These are phyloP conservation scores for Eragrostis curvula DNA, from an alignment of 176 grass and related monocot genomes.

Conservation along the genomic window DNA sequence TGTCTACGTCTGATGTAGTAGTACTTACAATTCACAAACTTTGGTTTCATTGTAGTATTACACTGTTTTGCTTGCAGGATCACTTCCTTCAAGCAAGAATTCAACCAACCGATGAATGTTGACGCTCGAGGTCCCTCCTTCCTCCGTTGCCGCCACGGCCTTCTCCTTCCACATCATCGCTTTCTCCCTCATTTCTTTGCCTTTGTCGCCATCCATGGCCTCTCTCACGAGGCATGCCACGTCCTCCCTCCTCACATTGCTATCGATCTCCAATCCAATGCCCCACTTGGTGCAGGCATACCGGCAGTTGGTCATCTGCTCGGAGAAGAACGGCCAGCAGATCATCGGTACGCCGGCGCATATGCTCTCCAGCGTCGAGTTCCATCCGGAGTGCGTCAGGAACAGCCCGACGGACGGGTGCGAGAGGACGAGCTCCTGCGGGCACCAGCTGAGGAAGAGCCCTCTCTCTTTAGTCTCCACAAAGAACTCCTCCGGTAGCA, in stretches of 20 bases:
- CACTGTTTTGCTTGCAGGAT: too few relatives aligned
- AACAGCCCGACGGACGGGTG: slow-evolving; percentile 61
- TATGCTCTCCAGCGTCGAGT: slow-evolving; percentile 73
- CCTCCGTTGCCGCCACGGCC: slow-evolving; percentile 22
- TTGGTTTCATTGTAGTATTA: too few relatives aligned
- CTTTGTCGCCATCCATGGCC: slow-evolving; percentile 60
- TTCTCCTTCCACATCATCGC: slow-evolving; percentile 57
- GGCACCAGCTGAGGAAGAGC: slow-evolving; percentile 61
- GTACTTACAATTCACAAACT: too few relatives aligned
- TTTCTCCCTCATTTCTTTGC: slow-evolving; percentile 56
- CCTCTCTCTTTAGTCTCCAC: slow-evolving; percentile 47
- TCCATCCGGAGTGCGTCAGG: slow-evolving; percentile 77
- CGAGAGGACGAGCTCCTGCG: slow-evolving; percentile 57
- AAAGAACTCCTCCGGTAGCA: slow-evolving; percentile 54
- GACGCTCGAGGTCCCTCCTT: not conserved
- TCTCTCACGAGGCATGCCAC: slow-evolving; percentile 57
- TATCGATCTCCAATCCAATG: slow-evolving; percentile 61
- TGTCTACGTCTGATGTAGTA: too few relatives aligned
- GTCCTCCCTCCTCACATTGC: slow-evolving; percentile 52
- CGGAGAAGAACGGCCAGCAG: slow-evolving; percentile 76
- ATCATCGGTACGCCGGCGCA: slow-evolving; percentile 69
- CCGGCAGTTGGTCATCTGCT: slow-evolving; percentile 63
- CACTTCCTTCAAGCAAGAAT: too few relatives aligned
- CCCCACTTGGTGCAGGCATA: slow-evolving; percentile 61
- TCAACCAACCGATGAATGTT: too few relatives aligned